phyloP scores from a whole-genome alignment of 257 asterid genomes.

The Nicotiana benthamiana region DNA sequence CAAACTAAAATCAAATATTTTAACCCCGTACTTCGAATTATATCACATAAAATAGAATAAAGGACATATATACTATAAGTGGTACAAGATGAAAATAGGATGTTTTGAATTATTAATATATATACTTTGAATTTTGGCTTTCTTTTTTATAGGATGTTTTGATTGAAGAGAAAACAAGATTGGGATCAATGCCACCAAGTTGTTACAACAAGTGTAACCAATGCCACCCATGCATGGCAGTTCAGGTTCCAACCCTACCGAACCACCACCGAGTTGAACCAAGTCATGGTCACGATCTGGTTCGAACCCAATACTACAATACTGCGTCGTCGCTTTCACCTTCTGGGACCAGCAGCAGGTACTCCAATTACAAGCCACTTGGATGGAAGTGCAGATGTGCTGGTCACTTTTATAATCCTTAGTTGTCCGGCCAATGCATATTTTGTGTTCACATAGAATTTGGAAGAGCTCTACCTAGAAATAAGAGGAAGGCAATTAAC shows the following conservation, averaged over 20 bases:
- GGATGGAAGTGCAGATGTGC: conserved; percentile 98
- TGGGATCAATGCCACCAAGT: conserved; percentile 94
- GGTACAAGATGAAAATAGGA: background rate
- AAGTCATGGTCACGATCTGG: background rate
- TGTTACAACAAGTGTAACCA: conserved; percentile 90
- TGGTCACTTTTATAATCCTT: conserved; percentile 79
- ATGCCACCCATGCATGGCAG: conserved; percentile 98
- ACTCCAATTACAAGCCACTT: conserved; percentile 98
- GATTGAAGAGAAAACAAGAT: conserved; percentile 65
- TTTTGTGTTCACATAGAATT: no score
- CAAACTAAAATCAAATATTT: no score
- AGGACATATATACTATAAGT: background rate
- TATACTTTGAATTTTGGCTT: background rate
- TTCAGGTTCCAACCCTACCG: conserved; percentile 67
- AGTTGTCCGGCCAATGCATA: background rate
- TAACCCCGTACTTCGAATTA: no score
- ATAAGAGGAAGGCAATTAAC: no score
- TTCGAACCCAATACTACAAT: conserved; percentile 15
- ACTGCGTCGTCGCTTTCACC: conserved; percentile 9
- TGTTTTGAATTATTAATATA: no score
- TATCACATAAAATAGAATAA: no score
- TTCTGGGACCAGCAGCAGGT: conserved; percentile 45
- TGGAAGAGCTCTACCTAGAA: fast-evolving
- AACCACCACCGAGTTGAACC: conserved; percentile 36
- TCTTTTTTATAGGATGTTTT: conserved; percentile 33